A percentile compares a stretch with the other conserved stretches of the same genome.
Evolutionary conservation across 2,329 filamentous ascomycete species (phyloP).

Genomic region (Talaromyces atroroseus): DNA sequence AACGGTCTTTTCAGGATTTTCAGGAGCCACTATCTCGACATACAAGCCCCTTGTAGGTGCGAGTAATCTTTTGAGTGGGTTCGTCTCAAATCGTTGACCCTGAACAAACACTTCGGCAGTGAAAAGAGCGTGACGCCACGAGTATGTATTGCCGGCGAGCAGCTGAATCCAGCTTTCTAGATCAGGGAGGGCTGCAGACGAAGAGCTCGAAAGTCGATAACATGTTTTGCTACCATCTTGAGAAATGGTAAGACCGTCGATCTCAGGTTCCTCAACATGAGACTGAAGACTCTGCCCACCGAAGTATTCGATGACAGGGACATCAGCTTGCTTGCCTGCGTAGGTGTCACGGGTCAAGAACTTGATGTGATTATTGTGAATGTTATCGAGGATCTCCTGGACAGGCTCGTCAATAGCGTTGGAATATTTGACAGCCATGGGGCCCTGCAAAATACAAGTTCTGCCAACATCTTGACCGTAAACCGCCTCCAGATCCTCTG

Average conservation of each 20-base stretch:
- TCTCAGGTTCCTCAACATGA: conserved; percentile 64
- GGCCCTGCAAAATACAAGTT: conserved; percentile 93
- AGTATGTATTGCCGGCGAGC: conserved; percentile 77
- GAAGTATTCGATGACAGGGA: conserved; percentile 91
- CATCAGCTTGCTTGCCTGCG: conserved; percentile 61
- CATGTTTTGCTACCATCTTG: conserved; percentile 74
- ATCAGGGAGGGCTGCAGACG: conserved; percentile 68
- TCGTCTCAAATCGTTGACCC: conserved; percentile 94
- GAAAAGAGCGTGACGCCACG: conserved; percentile 92
- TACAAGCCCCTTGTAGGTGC: conserved; percentile 79
- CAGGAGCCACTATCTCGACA: conserved; percentile 78
- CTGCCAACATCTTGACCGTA: conserved; percentile 93
- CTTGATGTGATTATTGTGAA: conserved; percentile 83
- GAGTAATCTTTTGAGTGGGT: conserved; percentile 89
- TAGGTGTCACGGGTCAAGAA: conserved; percentile 76
- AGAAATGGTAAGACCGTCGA: conserved; percentile 79
- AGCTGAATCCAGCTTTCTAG: conserved; percentile 81
- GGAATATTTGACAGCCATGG: conserved; percentile 85
- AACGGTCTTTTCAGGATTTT: conserved; percentile 74
- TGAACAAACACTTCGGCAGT: conserved; percentile 91
- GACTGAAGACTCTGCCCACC: conserved; percentile 75
- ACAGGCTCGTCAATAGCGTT: conserved; percentile 87
- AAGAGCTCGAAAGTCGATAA: conserved; percentile 73
- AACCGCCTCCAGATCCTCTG: conserved; percentile 92
- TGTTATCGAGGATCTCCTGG: conserved; percentile 85